phyloP scores from a whole-genome alignment of 768 basidiomycete genomes.

The Paxillus involutus region DNA sequence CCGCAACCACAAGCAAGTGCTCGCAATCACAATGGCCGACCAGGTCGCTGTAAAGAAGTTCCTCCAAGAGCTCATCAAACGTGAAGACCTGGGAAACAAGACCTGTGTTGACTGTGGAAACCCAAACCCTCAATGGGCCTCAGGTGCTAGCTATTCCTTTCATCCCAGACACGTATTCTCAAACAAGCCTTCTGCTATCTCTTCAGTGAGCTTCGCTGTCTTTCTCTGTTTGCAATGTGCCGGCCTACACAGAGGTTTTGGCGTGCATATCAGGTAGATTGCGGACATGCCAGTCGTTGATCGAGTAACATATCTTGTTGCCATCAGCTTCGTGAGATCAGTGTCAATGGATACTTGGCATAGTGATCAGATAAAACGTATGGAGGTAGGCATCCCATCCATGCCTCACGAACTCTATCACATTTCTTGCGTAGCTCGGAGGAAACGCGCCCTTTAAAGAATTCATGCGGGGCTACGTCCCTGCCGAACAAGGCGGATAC shows the following conservation, averaged over 20 bases:
- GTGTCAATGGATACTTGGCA: constrained; percentile 98
- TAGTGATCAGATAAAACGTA: constrained; percentile 80
- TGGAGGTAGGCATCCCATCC: constrained; percentile 65
- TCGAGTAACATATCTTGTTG: neutral
- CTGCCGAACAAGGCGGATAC: constrained; percentile 69
- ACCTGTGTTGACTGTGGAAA: constrained; percentile 80
- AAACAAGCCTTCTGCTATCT: neutral
- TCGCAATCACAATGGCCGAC: constrained; percentile 33
- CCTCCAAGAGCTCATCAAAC: constrained; percentile 73
- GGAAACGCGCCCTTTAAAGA: constrained; percentile 83
- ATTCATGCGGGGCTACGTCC: constrained; percentile 72
- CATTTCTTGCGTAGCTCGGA: constrained; percentile 56
- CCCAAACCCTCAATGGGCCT: constrained; percentile 98
- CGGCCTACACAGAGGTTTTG: constrained; percentile 84
- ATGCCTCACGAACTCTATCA: constrained; percentile 5
- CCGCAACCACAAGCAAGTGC: neutral
- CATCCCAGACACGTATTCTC: neutral
- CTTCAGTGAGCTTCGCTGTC: constrained; percentile 65
- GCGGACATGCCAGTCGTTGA: constrained; percentile 3
- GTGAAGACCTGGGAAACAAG: constrained; percentile 73
- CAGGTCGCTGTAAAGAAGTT: constrained; percentile 67
- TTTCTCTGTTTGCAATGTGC: constrained; percentile 93
- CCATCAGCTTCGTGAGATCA: constrained; percentile 79
- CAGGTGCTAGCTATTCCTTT: constrained; percentile 41
- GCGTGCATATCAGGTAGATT: constrained; percentile 82